phyloP scores from a whole-genome alignment of 208 protist genomes.

The Porcisia deanei region DNA sequence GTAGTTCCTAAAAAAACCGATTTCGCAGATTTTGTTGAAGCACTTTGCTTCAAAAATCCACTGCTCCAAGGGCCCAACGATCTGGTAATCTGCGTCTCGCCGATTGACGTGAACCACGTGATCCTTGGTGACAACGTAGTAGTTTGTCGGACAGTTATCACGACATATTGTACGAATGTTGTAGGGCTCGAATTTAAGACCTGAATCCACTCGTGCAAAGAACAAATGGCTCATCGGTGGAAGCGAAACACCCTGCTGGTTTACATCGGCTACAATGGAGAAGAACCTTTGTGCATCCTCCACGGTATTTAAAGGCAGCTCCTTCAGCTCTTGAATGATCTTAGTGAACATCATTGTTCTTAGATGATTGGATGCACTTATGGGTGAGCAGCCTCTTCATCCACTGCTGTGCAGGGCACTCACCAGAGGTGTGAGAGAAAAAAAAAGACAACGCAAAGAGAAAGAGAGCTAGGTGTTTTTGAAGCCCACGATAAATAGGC shows the following conservation, averaged over 20 bases:
- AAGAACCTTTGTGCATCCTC: constrained; percentile 61
- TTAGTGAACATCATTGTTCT: constrained; percentile 14
- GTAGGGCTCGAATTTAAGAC: constrained; percentile 83
- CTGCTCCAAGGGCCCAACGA: constrained; percentile 38
- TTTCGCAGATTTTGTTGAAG: constrained; percentile 45
- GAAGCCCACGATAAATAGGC: background rate
- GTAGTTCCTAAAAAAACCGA: constrained; percentile 73
- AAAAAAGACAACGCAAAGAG: constrained; percentile 12
- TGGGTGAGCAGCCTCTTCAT: background rate
- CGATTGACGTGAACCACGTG: constrained; percentile 74
- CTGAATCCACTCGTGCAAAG: constrained; percentile 63
- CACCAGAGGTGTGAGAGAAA: constrained; percentile 1
- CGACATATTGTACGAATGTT: constrained; percentile 72
- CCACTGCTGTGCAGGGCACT: background rate
- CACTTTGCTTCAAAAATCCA: constrained; percentile 63
- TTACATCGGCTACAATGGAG: constrained; percentile 34
- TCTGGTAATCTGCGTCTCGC: constrained; percentile 46
- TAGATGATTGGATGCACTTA: constrained; percentile 1
- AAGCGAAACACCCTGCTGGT: constrained; percentile 34
- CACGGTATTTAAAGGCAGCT: constrained; percentile 43
- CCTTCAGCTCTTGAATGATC: constrained; percentile 32
- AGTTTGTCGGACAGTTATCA: constrained; percentile 67
- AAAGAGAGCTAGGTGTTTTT: background rate
- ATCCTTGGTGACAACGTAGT: constrained; percentile 78
- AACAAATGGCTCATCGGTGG: constrained; percentile 85